These are phyloP conservation scores for Diplodia seriata DNA, from an alignment of 2,329 filamentous ascomycete species.

Conservation along the genomic window DNA sequence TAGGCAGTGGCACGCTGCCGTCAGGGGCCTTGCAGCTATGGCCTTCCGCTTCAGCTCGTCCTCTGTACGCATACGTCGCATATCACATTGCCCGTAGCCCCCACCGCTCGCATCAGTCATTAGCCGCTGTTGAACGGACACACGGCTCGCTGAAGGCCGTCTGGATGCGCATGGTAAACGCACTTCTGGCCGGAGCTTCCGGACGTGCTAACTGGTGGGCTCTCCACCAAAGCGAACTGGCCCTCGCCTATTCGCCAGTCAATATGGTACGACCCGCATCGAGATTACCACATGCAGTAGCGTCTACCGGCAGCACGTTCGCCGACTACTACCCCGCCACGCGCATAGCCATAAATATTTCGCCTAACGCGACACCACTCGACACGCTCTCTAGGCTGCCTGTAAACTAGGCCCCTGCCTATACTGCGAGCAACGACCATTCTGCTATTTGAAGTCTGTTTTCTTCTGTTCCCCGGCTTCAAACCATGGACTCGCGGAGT, in stretches of 20 bases:
- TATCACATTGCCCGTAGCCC: not conserved
- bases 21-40: not conserved
- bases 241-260: constrained; percentile 12
- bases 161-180: not conserved
- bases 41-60: not conserved
- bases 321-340: constrained; percentile 1
- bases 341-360: not conserved
- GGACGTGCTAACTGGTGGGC: no score
- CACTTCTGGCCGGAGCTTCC: not conserved
- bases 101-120: not conserved
- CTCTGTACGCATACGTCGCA: not conserved
- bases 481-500: no score
- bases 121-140: not conserved
- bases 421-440: not conserved
- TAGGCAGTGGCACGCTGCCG: not conserved
- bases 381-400: not conserved
- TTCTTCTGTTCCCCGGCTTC: no score
- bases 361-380: not conserved
- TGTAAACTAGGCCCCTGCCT: not conserved
- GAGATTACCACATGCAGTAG: constrained; percentile 23
- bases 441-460: no score
- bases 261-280: constrained; percentile 8
- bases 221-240: not conserved
- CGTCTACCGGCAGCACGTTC: constrained; percentile 4
- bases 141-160: not conserved